Base-by-base conservation (phyloP, 441 rosid species). In the Capsella rubella region DNA sequence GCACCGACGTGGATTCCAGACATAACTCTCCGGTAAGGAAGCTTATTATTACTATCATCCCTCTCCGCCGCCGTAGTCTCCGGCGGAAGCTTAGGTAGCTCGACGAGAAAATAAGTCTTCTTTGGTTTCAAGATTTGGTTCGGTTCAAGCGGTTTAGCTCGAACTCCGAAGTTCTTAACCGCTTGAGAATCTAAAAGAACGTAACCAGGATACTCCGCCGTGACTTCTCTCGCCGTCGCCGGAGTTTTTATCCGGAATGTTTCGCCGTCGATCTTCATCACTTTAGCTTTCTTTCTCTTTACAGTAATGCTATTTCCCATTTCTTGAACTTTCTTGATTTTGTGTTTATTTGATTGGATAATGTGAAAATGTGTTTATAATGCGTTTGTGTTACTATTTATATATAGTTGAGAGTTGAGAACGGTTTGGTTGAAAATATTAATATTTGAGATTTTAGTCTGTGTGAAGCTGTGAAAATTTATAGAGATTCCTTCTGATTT, bases 251-350 rank as follows among this genome's bases (percentile, higher is more conserved):
- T 39, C 37, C 83, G 82, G 73, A 86, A 69, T 9, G 79, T 79
- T 75, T 89, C 89, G 31, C 94, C 94, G 75, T 83, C 81, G 54
- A 87, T 78, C 29, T 84, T 87, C 91, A 87, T 87, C 47, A 87
- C 87, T 54, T 84, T 84, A 3, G 80, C 69, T 14, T 70, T 81
- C 71, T 64, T 87, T 73, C 80, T 82, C 61, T 82, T 78, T 25
- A 82, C 67, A 28, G 78, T 85, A 2, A 89, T 55, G 71, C 40
- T 76, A 81, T 87, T 89, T 62, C 90, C 89, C 91, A 87, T 87
- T 45, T 64, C 42, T 46, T 65, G n/a, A 10, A 28, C 31, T 28
- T 25, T 28, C 8, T 72, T 6, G 3, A 9, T 43, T 37, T 34
- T 13, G 35, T 6, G 8, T 31, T 58, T 54, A 15, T 34, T 43